phyloP scores from a whole-genome alignment of 495 filamentous ascomycete genomes.

The Tuber brumale region DNA sequence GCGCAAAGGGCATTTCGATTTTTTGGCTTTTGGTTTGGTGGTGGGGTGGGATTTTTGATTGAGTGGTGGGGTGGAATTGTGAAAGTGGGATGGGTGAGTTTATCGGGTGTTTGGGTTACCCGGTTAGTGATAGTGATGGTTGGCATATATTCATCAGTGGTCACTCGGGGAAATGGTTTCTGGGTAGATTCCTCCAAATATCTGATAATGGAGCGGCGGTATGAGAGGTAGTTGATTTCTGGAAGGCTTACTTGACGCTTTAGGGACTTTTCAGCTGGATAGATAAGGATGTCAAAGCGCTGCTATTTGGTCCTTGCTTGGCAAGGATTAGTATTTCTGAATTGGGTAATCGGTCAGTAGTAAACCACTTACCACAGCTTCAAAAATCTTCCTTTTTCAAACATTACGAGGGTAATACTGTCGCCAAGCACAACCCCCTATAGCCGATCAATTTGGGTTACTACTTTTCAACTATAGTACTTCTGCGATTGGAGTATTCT shows the following conservation, averaged over 20 bases:
- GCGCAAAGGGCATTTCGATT: constrained; percentile 29
- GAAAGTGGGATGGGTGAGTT: background rate
- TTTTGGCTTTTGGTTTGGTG: background rate
- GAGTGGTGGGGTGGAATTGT: background rate
- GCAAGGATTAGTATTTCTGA: background rate
- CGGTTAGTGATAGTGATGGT: background rate
- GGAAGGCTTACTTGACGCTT: too few relatives aligned
- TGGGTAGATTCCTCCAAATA: background rate
- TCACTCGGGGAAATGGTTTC: background rate
- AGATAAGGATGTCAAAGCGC: background rate
- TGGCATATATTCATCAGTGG: background rate
- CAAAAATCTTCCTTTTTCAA: background rate
- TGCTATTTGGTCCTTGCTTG: background rate
- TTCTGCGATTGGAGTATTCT: too few relatives aligned
- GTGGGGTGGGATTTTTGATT: background rate
- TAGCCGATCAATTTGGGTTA: too few relatives aligned
- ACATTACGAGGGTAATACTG: too few relatives aligned
- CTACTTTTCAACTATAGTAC: too few relatives aligned
- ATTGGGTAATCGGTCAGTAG: background rate
- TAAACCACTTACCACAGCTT: background rate
- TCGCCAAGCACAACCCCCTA: too few relatives aligned
- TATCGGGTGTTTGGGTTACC: background rate
- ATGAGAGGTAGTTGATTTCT: background rate
- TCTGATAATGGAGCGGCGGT: too few relatives aligned
- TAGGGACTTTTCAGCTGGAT: background rate